Percentiles rank a stretch among this genome's conserved stretches.
Evolutionary conservation across 179 eudicot genomes (phyloP).

Genomic region (Vitellaria paradoxa): DNA sequence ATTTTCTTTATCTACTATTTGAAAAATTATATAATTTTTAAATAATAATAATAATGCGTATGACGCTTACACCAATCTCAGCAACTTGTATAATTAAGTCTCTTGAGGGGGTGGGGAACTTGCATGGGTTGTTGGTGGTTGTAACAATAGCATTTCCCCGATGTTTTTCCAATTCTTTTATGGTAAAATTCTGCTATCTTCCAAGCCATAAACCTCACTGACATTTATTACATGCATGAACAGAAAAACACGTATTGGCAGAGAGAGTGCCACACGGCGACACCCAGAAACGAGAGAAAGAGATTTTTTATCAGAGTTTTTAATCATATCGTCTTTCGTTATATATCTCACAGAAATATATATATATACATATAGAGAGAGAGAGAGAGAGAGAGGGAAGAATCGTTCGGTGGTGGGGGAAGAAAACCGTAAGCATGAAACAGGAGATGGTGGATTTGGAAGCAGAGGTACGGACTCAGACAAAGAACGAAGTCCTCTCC

Average conservation of each 20-base stretch:
- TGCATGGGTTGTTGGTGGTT: too few species aligned
- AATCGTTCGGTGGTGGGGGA: too few species aligned
- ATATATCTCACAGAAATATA: neutral
- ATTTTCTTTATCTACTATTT: too few species aligned
- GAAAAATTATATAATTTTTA: too few species aligned
- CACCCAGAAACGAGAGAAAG: neutral
- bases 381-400: conserved; percentile 11
- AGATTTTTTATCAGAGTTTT: neutral
- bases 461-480: conserved; percentile 14
- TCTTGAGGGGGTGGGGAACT: too few species aligned
- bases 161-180: too few species aligned
- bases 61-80: too few species aligned
- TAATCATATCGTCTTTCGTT: too few species aligned
- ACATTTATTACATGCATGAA: neutral
- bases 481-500: conserved; percentile 4
- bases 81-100: too few species aligned
- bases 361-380: neutral
- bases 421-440: conserved; percentile 8
- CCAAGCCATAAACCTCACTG: neutral
- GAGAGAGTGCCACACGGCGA: neutral
- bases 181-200: neutral
- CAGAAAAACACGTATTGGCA: neutral
- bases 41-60: too few species aligned
- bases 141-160: too few species aligned
- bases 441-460: conserved; percentile 31